phyloP scores from a whole-genome alignment of 495 filamentous ascomycete genomes.

The Haplographium delicatum region DNA sequence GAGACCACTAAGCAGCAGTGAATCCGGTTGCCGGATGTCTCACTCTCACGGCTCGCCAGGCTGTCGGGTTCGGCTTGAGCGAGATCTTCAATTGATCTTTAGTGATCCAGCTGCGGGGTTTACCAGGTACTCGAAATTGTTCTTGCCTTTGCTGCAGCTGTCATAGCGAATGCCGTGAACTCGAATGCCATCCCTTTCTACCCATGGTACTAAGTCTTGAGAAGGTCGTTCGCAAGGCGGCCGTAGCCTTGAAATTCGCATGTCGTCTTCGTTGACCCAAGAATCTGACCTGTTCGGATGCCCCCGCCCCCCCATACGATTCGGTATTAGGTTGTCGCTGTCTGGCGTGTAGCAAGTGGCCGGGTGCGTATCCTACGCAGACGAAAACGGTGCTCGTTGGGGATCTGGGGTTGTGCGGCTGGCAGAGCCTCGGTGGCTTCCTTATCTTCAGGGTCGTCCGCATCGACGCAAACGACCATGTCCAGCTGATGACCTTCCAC shows the following conservation, averaged over 20 bases:
- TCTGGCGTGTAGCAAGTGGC: conserved; percentile 14
- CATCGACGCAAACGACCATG: conserved; percentile 4
- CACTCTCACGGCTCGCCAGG: too few species aligned
- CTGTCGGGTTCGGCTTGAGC: too few species aligned
- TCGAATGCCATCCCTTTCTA: conserved; percentile 7
- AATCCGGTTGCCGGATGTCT: too few species aligned
- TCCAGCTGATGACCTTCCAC: conserved; percentile 16
- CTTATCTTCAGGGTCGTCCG: conserved; percentile 11
- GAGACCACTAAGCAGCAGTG: too few species aligned
- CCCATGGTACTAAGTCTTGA: conserved; percentile 17
- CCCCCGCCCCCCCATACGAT: conserved; percentile 12
- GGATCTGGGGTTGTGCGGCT: conserved; percentile 14
- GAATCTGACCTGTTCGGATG: conserved; percentile 12
- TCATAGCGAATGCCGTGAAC: conserved; percentile 16
- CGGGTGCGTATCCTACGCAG: conserved; percentile 14
- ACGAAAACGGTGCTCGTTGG: conserved; percentile 11
- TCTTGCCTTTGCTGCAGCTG: conserved; percentile 18
- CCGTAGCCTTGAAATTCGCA: conserved; percentile 14
- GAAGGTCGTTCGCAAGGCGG: conserved; percentile 17
- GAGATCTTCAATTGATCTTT: conserved; percentile 20
- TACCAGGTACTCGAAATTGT: conserved; percentile 21
- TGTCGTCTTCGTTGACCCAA: conserved; percentile 13
- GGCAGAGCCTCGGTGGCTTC: conserved; percentile 17
- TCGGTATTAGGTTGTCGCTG: conserved; percentile 8
- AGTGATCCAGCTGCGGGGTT: conserved; percentile 15